These are phyloP conservation scores for Metarhizium album DNA, from an alignment of 2,329 filamentous ascomycete genomes.

Conservation along the genomic window DNA sequence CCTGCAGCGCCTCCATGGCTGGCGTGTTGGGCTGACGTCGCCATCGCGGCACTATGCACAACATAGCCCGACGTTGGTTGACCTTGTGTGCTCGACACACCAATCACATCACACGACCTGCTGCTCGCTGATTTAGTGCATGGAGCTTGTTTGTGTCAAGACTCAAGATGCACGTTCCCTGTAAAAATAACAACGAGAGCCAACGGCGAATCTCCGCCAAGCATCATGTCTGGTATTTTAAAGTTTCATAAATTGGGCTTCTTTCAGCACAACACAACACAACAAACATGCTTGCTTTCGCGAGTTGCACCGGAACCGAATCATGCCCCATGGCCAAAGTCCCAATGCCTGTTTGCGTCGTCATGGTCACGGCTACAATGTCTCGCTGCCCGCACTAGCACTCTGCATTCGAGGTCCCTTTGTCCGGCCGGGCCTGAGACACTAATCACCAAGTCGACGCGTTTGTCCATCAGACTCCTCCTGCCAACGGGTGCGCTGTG, in stretches of 20 bases:
- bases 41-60: not conserved
- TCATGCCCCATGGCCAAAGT: not conserved
- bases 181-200: constrained; percentile 4
- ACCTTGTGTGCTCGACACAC: not conserved
- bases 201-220: not conserved
- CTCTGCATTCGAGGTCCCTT: constrained; percentile 1
- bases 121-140: not conserved
- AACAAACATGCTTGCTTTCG: too few species aligned
- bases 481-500: too few species aligned
- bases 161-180: too few species aligned
- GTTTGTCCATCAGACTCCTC: too few species aligned
- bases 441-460: too few species aligned
- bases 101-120: not conserved
- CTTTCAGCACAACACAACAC: not conserved
- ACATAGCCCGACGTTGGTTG: not conserved
- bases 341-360: constrained; percentile 1
- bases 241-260: not conserved
- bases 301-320: too few species aligned
- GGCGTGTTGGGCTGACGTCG: constrained; percentile 1
- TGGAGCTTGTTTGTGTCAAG: not conserved
- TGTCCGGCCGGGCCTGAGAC: too few species aligned
- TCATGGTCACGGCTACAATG: constrained; percentile 3
- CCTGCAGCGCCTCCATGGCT: constrained; percentile 1
- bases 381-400: not conserved
- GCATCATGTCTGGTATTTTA: not conserved